Conservation (phyloP, 495 filamentous ascomycete genomes). For the Amniculicola lignicola region DNA sequence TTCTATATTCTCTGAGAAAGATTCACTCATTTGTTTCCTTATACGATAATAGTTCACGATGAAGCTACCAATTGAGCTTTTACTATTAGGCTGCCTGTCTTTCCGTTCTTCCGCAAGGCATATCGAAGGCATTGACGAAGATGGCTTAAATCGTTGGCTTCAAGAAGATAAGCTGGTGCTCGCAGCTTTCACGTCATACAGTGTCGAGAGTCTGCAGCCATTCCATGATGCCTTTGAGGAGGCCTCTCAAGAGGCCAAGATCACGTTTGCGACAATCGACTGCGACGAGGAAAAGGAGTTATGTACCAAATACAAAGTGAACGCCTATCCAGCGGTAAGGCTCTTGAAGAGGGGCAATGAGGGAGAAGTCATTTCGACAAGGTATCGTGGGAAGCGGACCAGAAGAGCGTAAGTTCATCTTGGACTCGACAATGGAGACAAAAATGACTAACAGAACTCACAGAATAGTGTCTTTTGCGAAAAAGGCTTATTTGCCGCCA, state of each 20-base stretch:
- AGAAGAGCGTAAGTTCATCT: slow-evolving; percentile 21
- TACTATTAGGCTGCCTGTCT: no score
- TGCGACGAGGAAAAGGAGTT: slow-evolving; percentile 42
- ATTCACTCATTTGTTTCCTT: no score
- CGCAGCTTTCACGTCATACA: neutral
- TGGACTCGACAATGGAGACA: neutral
- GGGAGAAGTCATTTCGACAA: neutral
- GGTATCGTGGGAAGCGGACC: slow-evolving; percentile 18
- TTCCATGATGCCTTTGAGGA: slow-evolving; percentile 40
- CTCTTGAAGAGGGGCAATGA: slow-evolving; percentile 35
- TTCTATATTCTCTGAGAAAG: no score
- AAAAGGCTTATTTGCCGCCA: slow-evolving; percentile 40
- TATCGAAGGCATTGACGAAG: no score
- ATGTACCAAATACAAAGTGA: slow-evolving; percentile 43
- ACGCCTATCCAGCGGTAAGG: slow-evolving; percentile 50
- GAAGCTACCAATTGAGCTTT: no score
- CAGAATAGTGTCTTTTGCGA: slow-evolving; percentile 44
- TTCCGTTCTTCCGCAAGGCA: no score
- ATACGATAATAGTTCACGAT: no score
- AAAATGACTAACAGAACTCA: neutral
- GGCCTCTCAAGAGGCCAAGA: slow-evolving; percentile 32
- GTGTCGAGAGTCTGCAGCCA: neutral
- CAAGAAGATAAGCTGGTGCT: neutral
- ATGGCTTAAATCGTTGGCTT: no score
- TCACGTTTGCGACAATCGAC: slow-evolving; percentile 33